These are phyloP conservation scores for Striga hermonthica DNA, from an alignment of 305 asterid genomes.

Conservation along the genomic window DNA sequence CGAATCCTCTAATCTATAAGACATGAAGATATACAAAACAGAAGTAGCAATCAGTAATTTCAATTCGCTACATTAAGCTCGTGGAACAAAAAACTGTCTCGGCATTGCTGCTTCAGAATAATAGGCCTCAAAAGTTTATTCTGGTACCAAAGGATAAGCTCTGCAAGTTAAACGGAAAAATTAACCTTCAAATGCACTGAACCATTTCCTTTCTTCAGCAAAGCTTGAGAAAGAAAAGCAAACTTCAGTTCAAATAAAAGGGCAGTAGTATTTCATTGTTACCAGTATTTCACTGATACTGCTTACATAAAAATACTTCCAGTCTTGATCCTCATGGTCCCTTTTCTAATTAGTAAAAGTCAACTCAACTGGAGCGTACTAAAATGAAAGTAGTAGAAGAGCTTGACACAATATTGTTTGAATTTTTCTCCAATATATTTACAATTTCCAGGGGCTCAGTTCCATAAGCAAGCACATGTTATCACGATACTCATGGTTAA, in stretches of 20 bases:
- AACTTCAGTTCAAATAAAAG: not conserved
- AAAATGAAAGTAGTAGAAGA: not conserved
- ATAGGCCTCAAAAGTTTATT: conserved; percentile 11
- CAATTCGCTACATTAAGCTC: conserved; percentile 7
- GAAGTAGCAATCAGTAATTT: not conserved
- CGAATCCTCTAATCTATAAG: conserved; percentile 3
- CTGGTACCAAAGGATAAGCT: not conserved
- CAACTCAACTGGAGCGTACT: not conserved
- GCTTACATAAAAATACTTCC: not conserved
- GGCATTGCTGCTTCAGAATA: conserved; percentile 12
- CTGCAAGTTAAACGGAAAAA: conserved; percentile 8
- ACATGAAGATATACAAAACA: conserved; percentile 12
- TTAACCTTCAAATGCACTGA: conserved; percentile 21
- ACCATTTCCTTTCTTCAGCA: conserved; percentile 27
- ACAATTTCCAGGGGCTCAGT: not conserved
- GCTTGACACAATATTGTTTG: not conserved
- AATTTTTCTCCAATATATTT: not conserved
- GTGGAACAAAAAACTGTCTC: not conserved
- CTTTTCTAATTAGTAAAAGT: conserved; percentile 6
- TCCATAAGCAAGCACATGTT: not conserved
- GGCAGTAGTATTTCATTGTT: not conserved
- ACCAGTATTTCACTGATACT: not conserved
- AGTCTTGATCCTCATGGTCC: not conserved
- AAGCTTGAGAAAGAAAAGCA: conserved; percentile 8
- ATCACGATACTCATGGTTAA: not conserved